Base-by-base conservation (phyloP, 148 eudicot genomes). In the Camellia lanceoleosa region DNA sequence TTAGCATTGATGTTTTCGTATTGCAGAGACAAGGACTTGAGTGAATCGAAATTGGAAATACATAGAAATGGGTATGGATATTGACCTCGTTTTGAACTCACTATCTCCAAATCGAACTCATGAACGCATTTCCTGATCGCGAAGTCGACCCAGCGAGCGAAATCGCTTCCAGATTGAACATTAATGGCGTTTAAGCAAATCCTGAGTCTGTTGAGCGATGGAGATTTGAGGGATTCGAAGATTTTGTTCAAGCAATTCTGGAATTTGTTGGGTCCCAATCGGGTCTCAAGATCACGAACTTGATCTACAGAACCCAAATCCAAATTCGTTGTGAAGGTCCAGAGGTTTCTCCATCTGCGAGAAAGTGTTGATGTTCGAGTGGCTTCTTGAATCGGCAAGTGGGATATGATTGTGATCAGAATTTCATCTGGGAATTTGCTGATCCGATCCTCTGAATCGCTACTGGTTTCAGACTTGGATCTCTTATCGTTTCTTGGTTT, bases 301-400 rank as follows among this genome's bases (percentile, higher is more conserved):
- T 30, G 38, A 30, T 30, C 38, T 1, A 30, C 38, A 30, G 38
- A 30, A 30, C 38, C 38, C 30, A 70, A 70, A 23, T 70, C 73
- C 1, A 70, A 2, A 41, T 23, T 47, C 0, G 73, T 47, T 54
- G 55, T 47, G 73, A 46, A 47, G 23, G 73, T 47, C 73, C 73
- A 70, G 73, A 70, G 73, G 73, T 5, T 44, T 47, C 12, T 44
- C 73, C 73, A 70, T 7, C 73, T 54, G 38, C 38, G 73, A 5
- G 73, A 47, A 15, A 70, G 56, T 54, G 10, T 43, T 20, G 11
- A 15, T 43, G 73, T 69, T 43, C 10, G 54, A 7, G 49, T 18
- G 55, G 73, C 51, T 44, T 70, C 55, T 20, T 18, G 11, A 18
- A 47, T 44, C 11, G 23, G 14, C 30, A 70, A 18, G 9, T 4